Evolutionary conservation across 1,139 yeast species (phyloP), one percentile per base, ranked within the genome.

Genomic region (Saccharomycopsis hybrid): DNA sequence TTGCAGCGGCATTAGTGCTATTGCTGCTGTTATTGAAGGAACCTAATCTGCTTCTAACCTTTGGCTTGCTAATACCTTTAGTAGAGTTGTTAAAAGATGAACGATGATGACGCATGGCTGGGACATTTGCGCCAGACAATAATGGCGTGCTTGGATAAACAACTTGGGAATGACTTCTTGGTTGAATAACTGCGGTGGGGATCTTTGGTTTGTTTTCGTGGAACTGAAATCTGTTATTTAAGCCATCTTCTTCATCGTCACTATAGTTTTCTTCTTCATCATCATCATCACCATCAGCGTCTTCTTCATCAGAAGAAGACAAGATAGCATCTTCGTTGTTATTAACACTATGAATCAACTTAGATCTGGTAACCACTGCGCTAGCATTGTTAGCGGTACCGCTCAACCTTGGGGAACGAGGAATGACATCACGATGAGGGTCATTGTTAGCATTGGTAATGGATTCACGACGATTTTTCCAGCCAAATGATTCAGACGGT

Each of bases 301-400:
- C 63, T 25, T 66, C 71, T 28, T 65, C 70, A 42, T 66, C 70
- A 3, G 66, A 63, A 3, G 69, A 71, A 35, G 72, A 56, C 5
- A 67, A 74, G 52, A 70, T 70, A 51, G 75, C 79, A 47, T 72
- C 81, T 49, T 74, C 79, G 18, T 71, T 68, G 60, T 72, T 76
- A n/a, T n/a, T n/a, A 46, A 46, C 54, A 1, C 50, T 50, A 11
- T 43, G 35, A 13, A 11, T 25, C 24, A 43, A 29, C 8, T 36
- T 43, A 3, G 46, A 33, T 5, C 40, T 31, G 27, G 40, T n/a
- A 5, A 28, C 25, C 25, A 36, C 30, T 32, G 25, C 46, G 8
- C 27, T 35, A n/a, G n/a, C n/a, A 13, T 24, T 32, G 33, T 57
- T 58, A 50, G 65, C 55, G 8, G 60, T 43, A 11, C 65, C 65